phyloP scores from a whole-genome alignment of 164 flowering plant genomes.

The Nelumbo lutea region DNA sequence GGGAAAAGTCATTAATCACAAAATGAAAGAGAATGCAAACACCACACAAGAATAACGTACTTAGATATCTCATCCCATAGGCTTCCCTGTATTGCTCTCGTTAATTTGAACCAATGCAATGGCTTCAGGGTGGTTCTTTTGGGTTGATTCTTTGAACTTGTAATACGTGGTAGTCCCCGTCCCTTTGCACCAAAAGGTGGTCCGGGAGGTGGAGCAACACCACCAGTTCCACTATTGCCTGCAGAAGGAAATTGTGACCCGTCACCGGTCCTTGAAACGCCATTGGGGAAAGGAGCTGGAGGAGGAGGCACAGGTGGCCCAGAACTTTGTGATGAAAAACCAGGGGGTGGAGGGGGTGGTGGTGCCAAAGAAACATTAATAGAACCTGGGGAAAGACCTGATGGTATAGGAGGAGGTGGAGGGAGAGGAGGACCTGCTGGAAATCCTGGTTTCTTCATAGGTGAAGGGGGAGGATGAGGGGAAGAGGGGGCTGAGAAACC shows the following conservation, averaged over 20 bases:
- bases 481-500: constrained; percentile 23
- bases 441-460: constrained; percentile 4
- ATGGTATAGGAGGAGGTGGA: constrained; percentile 28
- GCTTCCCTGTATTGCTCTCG: constrained; percentile 86
- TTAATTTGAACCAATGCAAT: constrained; percentile 83
- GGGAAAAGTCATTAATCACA: neutral
- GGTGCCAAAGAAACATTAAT: constrained; percentile 13
- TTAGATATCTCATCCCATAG: constrained; percentile 86
- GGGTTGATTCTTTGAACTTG: constrained; percentile 37
- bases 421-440: constrained; percentile 21
- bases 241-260: constrained; percentile 21
- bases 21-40: neutral
- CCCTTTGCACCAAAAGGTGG: constrained; percentile 44
- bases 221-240: constrained; percentile 14
- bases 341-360: constrained; percentile 22
- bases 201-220: constrained; percentile 36
- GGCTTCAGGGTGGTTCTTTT: constrained; percentile 62
- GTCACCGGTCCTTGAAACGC: constrained; percentile 25
- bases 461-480: constrained; percentile 38
- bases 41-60: constrained; percentile 29
- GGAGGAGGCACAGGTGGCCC: constrained; percentile 52
- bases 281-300: constrained; percentile 38
- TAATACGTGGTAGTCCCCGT: constrained; percentile 34
- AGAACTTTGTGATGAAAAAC: constrained; percentile 12
- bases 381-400: constrained; percentile 11